Base-by-base conservation (phyloP, 169 alveolate genomes). In the Cryptosporidium sp. region DNA sequence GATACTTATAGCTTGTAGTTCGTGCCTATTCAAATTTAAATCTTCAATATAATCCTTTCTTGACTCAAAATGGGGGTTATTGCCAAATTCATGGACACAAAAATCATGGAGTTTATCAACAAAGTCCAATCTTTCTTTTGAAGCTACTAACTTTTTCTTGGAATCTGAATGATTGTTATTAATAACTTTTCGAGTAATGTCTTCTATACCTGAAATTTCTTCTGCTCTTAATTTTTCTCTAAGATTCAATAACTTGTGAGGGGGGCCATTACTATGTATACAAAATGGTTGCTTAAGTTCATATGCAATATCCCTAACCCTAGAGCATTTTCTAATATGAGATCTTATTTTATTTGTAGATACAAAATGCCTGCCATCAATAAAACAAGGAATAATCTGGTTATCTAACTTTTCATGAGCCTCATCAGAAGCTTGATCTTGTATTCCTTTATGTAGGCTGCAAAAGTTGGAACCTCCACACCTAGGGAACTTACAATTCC, bases 241-340 rank as follows among this genome's bases (percentile, higher is more conserved):
- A 62, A 62, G 9, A 10, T 62, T 45, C n/a, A 26, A 23, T 12
- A 43, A 26, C 9, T 59, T 18, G 5, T 37, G 61, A 16, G 89
- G 89, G 43, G 75, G 74, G 0, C 45, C 67, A 26, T 61, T 43
- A 10, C 4, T 61, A 21, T 65, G 75, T 14, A 62, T 61, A 50
- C 74, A 80, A 59, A 80, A 80, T 26, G 89, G 89, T n/a, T 80
- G 89, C 3, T 67, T 62, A 18, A 62, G 70, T 45, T 62, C 89
- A 50, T 80, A 80, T 58, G 89, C 89, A 58, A 80, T 80, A 59
- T 80, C 89, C n/a, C 89, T 80, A n/a, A 80, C 48, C 45, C 68
- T 80, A 23, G 89, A 80, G 65, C 89, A 80, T 50, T 65, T 80
- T 45, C 48, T 59, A 41, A 80, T 59, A 58, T 80, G 89, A 35